Base-by-base conservation (phyloP, 306 rosid genomes). In the Medicago arabica region DNA sequence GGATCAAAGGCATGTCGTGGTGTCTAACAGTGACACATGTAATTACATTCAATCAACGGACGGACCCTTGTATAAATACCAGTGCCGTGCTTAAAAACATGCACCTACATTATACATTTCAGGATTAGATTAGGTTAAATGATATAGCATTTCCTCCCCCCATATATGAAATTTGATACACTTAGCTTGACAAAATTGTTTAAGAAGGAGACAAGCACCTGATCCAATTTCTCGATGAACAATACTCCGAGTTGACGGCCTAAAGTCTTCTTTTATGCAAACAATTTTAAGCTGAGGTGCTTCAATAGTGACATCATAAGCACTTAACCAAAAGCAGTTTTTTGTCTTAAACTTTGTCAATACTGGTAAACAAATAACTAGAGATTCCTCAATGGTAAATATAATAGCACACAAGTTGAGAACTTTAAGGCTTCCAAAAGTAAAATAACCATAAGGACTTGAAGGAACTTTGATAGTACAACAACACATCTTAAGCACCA, bases 281-380 rank as follows among this genome's bases (percentile, higher is more conserved):
- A 78, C 31, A 0, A 0, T n/a, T 40, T 51, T 5, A 60, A 60
- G 66, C 15, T 0, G 9, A 60, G 66, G 43, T 0, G 66, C 66
- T 25, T 60, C 10, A 13, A 25, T 1, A 6, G 66, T 28, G 1
- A 60, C 66, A 28, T 23, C 11, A 7, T 28, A 1, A 11, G 9
- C 49, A 39, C 51, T 19, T 72, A 28, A 13, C 83, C 69, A 72
- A 25, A 19, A 5, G 43, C 78, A 79, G 6, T 54, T 53, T 9
- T 17, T 8, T 8, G 13, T 17, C 0, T 53, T 23, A 53, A 53
- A 53, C 13, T 53, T 53, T 17, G 8, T 2, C 1, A 79, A 72
- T 5, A 43, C 8, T 2, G 62, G 36, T 3, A 79, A 43, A 2
- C 0, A 2, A 15, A 78, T 43, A 7, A 0, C 0, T 1, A 1